Base-by-base conservation (phyloP, 257 asterid species). In the Gentiana straminea region DNA sequence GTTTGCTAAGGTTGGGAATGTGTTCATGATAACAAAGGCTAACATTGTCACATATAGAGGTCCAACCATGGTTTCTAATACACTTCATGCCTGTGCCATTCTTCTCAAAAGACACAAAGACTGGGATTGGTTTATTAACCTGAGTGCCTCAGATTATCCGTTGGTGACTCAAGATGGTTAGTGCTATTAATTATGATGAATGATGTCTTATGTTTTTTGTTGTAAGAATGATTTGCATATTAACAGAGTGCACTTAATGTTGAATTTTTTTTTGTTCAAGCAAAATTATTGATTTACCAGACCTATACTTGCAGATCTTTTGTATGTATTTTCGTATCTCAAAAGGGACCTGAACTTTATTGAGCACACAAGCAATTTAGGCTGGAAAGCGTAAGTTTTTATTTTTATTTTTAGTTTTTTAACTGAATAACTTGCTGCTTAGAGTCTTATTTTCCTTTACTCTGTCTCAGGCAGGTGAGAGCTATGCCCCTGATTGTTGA, bases 91-190 rank as follows among this genome's bases (percentile, higher is more conserved):
- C 1, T 85, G 97, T 35, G 92, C 98, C 53, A 73, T 91, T 78
- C 87, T 91, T 51, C 84, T 91, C 43, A 91, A 83, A 84, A 79
- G 52, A 68, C 59, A 46, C 64, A 70, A 73, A 57, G 95, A 91
- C 58, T 91, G 98, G 98, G 96, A 88, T 71, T 91, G 98, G 97
- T 91, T 91, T 74, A 91, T 91, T 51, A 91, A 91, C 69, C 86
- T 91, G 49, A 91, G 98, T 54, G 97, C 98, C 64, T 91, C 98
- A n/a, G 98, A 91, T 77, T 91, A 91, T 73, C 98, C 98, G 8
- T 73, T 91, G 79, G 94, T 91, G 69, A 91, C 97, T 65, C 98
- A 91, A 70, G 98, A 91, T 67, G 98, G 98, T 85, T 52, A 70
- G 75, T 65, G 50, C 33, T 37, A 2, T 52, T 55, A 54, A 10